These are phyloP conservation scores for Wickerhamomyces mucosus DNA, from an alignment of 805 yeast species.

Conservation along the genomic window DNA sequence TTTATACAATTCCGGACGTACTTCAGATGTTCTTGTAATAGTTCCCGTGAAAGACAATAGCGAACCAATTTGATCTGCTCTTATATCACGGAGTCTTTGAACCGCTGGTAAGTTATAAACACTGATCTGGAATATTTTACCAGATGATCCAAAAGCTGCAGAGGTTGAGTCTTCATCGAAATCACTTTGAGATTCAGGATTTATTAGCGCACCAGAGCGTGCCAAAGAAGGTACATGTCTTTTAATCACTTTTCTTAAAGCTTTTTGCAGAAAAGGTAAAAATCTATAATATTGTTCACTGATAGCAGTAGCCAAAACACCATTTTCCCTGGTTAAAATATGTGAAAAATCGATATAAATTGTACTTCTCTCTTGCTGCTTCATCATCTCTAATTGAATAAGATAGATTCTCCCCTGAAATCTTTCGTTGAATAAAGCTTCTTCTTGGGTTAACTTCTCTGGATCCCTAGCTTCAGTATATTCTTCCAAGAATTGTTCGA, in stretches of 20 bases:
- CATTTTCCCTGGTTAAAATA: slow-evolving; percentile 64
- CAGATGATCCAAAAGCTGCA: slow-evolving; percentile 41
- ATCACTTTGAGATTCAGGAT: not conserved
- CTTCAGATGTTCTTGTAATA: slow-evolving; percentile 92
- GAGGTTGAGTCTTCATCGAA: slow-evolving; percentile 24
- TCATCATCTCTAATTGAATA: slow-evolving; percentile 76
- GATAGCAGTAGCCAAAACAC: slow-evolving; percentile 83
- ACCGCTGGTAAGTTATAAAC: slow-evolving; percentile 78
- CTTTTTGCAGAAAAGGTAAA: slow-evolving; percentile 72
- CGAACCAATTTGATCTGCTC: slow-evolving; percentile 83
- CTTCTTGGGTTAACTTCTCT: slow-evolving; percentile 20
- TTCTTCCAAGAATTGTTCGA: slow-evolving; percentile 73
- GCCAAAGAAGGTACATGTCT: slow-evolving; percentile 63
- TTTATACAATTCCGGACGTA: slow-evolving; percentile 83
- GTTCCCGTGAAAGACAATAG: slow-evolving; percentile 85
- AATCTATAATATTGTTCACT: slow-evolving; percentile 89
- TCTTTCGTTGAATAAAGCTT: slow-evolving; percentile 25
- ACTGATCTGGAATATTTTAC: slow-evolving; percentile 80
- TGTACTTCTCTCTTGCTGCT: slow-evolving; percentile 62
- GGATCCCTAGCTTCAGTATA: slow-evolving; percentile 34
- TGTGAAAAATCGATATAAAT: slow-evolving; percentile 82
- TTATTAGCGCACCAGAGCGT: slow-evolving; percentile 7
- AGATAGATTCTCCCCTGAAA: slow-evolving; percentile 56
- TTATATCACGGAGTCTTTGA: slow-evolving; percentile 79
- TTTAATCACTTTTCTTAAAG: slow-evolving; percentile 63